phyloP scores from a whole-genome alignment of 495 filamentous ascomycete genomes.

The Trichoderma virens region DNA sequence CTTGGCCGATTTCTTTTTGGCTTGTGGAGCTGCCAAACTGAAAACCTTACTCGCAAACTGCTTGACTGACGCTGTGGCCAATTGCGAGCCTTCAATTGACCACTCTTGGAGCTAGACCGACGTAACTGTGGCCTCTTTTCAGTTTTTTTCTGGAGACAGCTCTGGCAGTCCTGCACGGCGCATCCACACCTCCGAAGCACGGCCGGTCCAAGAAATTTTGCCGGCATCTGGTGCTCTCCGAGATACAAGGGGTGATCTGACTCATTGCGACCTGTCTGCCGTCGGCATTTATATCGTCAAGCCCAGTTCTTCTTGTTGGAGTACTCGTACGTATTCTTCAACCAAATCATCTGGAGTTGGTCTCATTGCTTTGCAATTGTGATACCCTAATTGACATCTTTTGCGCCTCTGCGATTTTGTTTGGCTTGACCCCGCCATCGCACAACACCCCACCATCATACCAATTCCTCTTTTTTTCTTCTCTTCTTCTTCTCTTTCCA shows the following conservation, averaged over 20 bases:
- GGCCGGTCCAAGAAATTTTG: background rate
- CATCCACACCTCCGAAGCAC: constrained; percentile 6
- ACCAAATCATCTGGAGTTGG: background rate
- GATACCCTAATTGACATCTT: background rate
- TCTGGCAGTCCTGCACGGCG: too few species aligned
- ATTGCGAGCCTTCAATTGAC: background rate
- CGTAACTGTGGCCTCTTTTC: background rate
- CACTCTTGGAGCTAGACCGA: background rate
- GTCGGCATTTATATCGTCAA: background rate
- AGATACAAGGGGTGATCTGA: background rate
- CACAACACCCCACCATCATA: constrained; percentile 3
- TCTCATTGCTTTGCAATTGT: background rate
- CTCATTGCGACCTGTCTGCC: background rate
- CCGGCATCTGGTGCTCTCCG: background rate
- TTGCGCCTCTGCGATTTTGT: background rate
- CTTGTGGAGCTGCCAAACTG: background rate
- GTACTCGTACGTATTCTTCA: background rate
- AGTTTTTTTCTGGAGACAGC: background rate
- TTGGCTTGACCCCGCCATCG: constrained; percentile 5
- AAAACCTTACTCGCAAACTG: background rate
- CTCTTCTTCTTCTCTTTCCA: background rate
- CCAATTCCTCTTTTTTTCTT: background rate
- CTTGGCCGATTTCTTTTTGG: background rate
- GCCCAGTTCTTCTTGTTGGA: background rate
- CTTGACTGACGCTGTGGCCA: background rate